Conservation (phyloP, 169 alveolate species). For the Cryptosporidium felis region DNA sequence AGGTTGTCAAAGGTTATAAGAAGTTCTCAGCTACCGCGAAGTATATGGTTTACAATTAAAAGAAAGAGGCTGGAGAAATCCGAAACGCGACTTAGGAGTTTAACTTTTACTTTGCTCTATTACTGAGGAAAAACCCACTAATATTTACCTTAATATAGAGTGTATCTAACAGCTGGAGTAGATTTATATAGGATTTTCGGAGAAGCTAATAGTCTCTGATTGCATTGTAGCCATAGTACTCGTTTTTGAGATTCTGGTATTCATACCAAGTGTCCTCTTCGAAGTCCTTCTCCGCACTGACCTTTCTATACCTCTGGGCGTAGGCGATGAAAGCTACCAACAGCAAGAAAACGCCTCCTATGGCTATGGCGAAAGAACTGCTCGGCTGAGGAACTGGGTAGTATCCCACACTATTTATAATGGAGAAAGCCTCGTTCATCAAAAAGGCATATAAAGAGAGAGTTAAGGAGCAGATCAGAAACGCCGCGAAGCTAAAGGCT, state of each 20-base stretch:
- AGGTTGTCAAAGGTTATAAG: constrained; percentile 96
- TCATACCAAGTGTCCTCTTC: constrained; percentile 70
- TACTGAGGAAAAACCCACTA: neutral
- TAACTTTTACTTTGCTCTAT: neutral
- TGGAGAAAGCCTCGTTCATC: constrained; percentile 61
- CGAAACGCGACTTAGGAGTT: neutral
- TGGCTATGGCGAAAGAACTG: constrained; percentile 43
- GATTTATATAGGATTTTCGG: too few species aligned
- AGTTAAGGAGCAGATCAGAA: constrained; percentile 25
- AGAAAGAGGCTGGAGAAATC: neutral
- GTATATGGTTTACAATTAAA: constrained; percentile 97
- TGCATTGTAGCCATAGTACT: constrained; percentile 49
- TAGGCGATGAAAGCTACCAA: constrained; percentile 66
- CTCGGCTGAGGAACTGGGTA: constrained; percentile 71
- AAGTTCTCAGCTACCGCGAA: constrained; percentile 98
- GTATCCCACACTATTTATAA: constrained; percentile 61
- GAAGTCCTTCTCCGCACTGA: constrained; percentile 59
- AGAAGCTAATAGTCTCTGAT: neutral
- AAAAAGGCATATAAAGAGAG: constrained; percentile 19
- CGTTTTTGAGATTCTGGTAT: constrained; percentile 49
- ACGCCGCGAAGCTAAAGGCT: constrained; percentile 63
- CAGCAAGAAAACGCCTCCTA: constrained; percentile 41
- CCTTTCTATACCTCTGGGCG: constrained; percentile 62
- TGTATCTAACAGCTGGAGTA: too few species aligned
- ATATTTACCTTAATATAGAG: neutral